Base-by-base conservation (phyloP, 345 rosid genomes). In the Carallia brachiata region DNA sequence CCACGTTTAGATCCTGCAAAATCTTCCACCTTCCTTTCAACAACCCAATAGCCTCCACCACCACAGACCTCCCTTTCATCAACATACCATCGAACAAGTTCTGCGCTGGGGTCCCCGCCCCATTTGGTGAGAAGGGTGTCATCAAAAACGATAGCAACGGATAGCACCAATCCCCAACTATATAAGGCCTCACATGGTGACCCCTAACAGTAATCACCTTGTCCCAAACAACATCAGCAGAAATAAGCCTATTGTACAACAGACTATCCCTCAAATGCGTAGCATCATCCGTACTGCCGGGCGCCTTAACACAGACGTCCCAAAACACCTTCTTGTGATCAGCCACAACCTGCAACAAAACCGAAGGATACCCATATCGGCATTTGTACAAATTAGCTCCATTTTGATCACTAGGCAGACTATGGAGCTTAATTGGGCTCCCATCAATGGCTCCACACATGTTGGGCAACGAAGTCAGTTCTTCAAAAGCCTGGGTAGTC, bases 141-240 rank as follows among this genome's bases (percentile, higher is more conserved):
- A 95, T 95, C 67, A 95, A 59, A 28, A 92, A 95, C 0, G 99
- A 86, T 78, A 89, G 69, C 44, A 88, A 72, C n/a, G 98, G 99
- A 73, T 89, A 92, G 72, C 99, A 89, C 99, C 99, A 95, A 76
- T 92, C 99, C 58, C 99, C 98, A 36, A 92, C 96, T 37, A 95
- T 74, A 77, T 84, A 95, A 6, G 99, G 99, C 70, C 97, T 80
- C 65, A 92, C 96, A 77, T 73, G 92, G 32, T 95, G 90, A 63
- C 97, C 97, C 80, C 97, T 87, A 10, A 92, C 82, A 53, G 81
- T 84, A 17, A 90, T 80, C 40, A 78, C 85, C 78, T 90, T 95
- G 53, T 95, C 97, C 99, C 99, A 95, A 34, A 89, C 92, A 67
- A 95, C 86, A 71, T 95, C 99, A 0, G 92, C 97, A 0, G 97